These are phyloP conservation scores for Tetrapisispora taiwanensis DNA, from an alignment of 805 yeast genomes.

Conservation along the genomic window DNA sequence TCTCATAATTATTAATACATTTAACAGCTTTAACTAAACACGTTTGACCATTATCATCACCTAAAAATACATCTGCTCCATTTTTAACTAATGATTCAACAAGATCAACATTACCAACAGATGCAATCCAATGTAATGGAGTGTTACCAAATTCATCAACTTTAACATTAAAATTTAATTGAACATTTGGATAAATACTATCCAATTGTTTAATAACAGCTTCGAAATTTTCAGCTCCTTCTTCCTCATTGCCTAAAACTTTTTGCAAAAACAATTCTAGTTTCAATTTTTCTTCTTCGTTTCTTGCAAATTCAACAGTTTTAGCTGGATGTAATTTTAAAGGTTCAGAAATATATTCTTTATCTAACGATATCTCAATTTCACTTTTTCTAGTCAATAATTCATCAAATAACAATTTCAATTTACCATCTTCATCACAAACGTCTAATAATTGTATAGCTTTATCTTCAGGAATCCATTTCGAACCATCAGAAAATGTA, in stretches of 20 bases:
- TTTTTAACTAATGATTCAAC: constrained; percentile 57
- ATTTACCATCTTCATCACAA: constrained; percentile 3
- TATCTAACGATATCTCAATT: neutral
- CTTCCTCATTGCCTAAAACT: constrained; percentile 20
- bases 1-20: constrained; percentile 69
- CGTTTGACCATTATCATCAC: constrained; percentile 81
- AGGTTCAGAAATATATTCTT: constrained; percentile 20
- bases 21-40: constrained; percentile 71
- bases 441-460: constrained; percentile 6
- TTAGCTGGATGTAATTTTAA: constrained; percentile 14
- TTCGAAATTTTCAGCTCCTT: constrained; percentile 4
- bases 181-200: constrained; percentile 14
- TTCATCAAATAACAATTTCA: neutral
- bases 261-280: constrained; percentile 25
- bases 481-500: constrained; percentile 18
- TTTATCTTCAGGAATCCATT: constrained; percentile 25
- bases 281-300: constrained; percentile 13
- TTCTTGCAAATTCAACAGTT: neutral
- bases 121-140: constrained; percentile 92
- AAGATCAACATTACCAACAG: constrained; percentile 67
- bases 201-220: constrained; percentile 16
- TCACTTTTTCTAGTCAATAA: neutral
- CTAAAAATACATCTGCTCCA: constrained; percentile 53
- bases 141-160: constrained; percentile 92
- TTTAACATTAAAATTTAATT: constrained; percentile 62